These are phyloP conservation scores for Trichosanthes cucumerina DNA, from an alignment of 306 rosid species.

Conservation along the genomic window DNA sequence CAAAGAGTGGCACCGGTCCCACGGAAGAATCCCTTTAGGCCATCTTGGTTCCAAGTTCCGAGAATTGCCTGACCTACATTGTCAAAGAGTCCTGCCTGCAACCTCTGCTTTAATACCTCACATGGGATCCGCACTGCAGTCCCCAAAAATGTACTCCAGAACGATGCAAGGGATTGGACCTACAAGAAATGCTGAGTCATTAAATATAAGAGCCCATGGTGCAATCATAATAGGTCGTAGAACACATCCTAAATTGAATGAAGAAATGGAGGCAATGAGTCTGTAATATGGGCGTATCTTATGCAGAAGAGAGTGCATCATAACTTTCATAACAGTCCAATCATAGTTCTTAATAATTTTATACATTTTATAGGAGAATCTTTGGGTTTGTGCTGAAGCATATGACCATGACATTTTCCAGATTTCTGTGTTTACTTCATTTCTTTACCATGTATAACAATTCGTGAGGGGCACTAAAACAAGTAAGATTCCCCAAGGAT, in stretches of 20 bases:
- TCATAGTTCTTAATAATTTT: not conserved
- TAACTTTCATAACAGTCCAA: not conserved
- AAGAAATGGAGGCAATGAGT: not conserved
- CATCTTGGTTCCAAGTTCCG: slow-evolving; percentile 92
- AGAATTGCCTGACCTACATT: slow-evolving; percentile 78
- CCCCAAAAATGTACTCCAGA: slow-evolving; percentile 94
- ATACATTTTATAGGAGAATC: not conserved
- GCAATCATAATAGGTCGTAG: not conserved
- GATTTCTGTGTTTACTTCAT: no score
- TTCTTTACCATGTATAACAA: no score
- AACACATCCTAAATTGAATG: not conserved
- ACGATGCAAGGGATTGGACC: slow-evolving; percentile 91
- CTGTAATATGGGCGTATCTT: not conserved
- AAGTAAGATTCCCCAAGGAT: not conserved
- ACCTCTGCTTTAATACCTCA: slow-evolving; percentile 93
- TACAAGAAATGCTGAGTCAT: slow-evolving; percentile 24
- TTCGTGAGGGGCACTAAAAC: not conserved
- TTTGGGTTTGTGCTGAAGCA: not conserved
- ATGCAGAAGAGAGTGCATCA: not conserved
- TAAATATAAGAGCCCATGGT: slow-evolving; percentile 2
- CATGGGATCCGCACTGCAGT: slow-evolving; percentile 97
- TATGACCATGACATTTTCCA: no score
- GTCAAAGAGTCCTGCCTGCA: slow-evolving; percentile 90
- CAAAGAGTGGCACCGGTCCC: slow-evolving; percentile 99
- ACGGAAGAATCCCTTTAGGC: slow-evolving; percentile 91